Percentiles rank a stretch among this genome's conserved stretches.
Evolutionary conservation across 176 grass and related monocot genomes (phyloP).

Genomic region (Avena eriantha): DNA sequence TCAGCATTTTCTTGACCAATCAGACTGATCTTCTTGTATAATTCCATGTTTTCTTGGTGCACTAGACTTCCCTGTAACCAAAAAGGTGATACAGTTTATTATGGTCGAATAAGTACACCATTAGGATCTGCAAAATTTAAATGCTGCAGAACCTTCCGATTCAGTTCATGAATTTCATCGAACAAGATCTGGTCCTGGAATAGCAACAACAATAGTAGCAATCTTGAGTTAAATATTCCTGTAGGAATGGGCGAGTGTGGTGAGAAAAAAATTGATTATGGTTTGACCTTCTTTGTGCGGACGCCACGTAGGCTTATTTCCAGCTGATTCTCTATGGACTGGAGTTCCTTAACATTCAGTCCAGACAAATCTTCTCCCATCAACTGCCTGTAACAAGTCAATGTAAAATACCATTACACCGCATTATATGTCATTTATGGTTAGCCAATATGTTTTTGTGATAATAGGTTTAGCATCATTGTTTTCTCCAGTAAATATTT

Average conservation of each 20-base stretch:
- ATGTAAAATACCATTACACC: not conserved
- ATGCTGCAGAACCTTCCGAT: slow-evolving; percentile 57
- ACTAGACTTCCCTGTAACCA: slow-evolving; percentile 67
- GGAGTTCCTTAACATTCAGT: slow-evolving; percentile 65
- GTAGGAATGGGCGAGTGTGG: slow-evolving; percentile 14
- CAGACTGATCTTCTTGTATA: slow-evolving; percentile 72
- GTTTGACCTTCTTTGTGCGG: slow-evolving; percentile 64
- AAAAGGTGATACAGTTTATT: not conserved
- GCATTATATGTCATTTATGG: not conserved
- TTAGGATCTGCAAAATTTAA: not conserved
- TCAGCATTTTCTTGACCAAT: slow-evolving; percentile 72
- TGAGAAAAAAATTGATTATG: slow-evolving; percentile 25
- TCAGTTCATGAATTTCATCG: slow-evolving; percentile 81
- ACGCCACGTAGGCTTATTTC: slow-evolving; percentile 67
- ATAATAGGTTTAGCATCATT: not conserved
- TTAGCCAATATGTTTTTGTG: slow-evolving; percentile 3
- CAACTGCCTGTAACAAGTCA: slow-evolving; percentile 65
- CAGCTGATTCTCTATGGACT: slow-evolving; percentile 71
- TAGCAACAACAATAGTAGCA: slow-evolving; percentile 37
- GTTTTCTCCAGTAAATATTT: slow-evolving; percentile 19
- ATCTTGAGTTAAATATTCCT: slow-evolving; percentile 35
- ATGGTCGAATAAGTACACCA: not conserved
- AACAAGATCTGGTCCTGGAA: slow-evolving; percentile 75
- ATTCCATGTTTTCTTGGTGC: slow-evolving; percentile 85
- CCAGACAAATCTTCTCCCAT: slow-evolving; percentile 79